Base-by-base conservation (phyloP, 257 asterid species). In the Ajuga chamaepitys region DNA sequence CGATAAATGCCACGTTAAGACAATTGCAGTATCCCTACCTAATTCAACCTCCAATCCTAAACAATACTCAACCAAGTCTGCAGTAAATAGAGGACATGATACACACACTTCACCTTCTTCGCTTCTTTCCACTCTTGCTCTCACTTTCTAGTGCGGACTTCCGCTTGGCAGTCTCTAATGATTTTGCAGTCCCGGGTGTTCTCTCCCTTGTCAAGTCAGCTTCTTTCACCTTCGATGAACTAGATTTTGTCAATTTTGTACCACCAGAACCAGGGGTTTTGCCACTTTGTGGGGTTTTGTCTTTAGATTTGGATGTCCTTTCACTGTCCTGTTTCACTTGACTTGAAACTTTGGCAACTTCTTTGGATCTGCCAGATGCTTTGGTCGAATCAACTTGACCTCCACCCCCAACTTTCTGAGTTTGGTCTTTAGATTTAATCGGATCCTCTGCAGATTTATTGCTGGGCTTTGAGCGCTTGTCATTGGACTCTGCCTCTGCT, bases 181-280 rank as follows among this genome's bases (percentile, higher is more conserved):
- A 64, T 72, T 80, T 80, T 7, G 63, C 64, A 50, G 68, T 63
- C 14, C 72, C 82, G 0, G 74, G 71, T 10, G 71, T 26, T 68
- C 78, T 83, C 44, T 75, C 95, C 82, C 79, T 80, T 54, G 28
- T 30, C 37, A 14, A 71, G 9, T 71, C 87, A 56, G 80, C 28
- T 61, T 78, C 89, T 74, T 83, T 88, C 67, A 61, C 78, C 86
- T 83, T 86, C 9, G 95, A 74, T 34, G 79, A 66, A 64, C 84
- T 72, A 44, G 85, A 68, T 70, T 85, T 85, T 16, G 73, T 21
- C 77, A 71, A 70, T 42, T 64, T 65, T 4, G 72, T 9, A 59
- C 77, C 86, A 72, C 78, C 72, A 22, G 72, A 77, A 69, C 78
- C 52, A 13, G 50, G 52, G 25, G 77, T 60, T 63, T 67, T 72